phyloP scores from a whole-genome alignment of 2,329 filamentous ascomycete species.

The Exophiala bonariae region DNA sequence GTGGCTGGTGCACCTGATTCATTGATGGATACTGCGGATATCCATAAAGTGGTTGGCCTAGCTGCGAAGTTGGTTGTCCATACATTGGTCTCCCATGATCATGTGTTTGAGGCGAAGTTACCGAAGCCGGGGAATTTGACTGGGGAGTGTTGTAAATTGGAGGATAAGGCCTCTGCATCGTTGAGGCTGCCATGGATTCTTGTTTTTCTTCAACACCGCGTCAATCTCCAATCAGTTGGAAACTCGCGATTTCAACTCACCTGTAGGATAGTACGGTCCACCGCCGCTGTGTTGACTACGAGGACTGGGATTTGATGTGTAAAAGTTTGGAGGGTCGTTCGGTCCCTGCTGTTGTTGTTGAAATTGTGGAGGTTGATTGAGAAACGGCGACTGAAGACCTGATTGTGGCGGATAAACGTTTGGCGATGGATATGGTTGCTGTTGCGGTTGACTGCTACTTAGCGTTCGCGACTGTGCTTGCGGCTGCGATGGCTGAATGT shows the following conservation, averaged over 20 bases:
- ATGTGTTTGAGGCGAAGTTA: constrained; percentile 83
- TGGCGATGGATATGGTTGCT: constrained; percentile 24
- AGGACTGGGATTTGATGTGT: constrained; percentile 75
- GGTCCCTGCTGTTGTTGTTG: constrained; percentile 48
- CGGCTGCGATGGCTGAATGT: constrained; percentile 32
- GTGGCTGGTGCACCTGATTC: constrained; percentile 53
- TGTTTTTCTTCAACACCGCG: constrained; percentile 63
- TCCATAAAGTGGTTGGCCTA: constrained; percentile 83
- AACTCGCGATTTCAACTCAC: constrained; percentile 54
- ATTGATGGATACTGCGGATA: constrained; percentile 59
- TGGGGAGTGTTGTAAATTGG: constrained; percentile 96
- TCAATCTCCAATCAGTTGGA: background rate
- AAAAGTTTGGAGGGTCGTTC: constrained; percentile 69
- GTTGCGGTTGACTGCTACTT: constrained; percentile 19
- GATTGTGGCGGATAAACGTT: constrained; percentile 24
- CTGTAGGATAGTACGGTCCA: constrained; percentile 83
- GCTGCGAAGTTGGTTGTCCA: constrained; percentile 73
- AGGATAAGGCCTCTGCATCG: constrained; percentile 68
- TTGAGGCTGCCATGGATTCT: constrained; percentile 65
- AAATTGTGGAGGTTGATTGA: constrained; percentile 50
- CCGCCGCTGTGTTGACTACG: constrained; percentile 81
- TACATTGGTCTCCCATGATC: constrained; percentile 85
- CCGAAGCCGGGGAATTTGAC: constrained; percentile 90
- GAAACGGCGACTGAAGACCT: constrained; percentile 56
- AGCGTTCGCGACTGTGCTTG: constrained; percentile 30